Evolutionary conservation across 768 basidiomycete species (phyloP).

Genomic region (Mycena maculata): DNA sequence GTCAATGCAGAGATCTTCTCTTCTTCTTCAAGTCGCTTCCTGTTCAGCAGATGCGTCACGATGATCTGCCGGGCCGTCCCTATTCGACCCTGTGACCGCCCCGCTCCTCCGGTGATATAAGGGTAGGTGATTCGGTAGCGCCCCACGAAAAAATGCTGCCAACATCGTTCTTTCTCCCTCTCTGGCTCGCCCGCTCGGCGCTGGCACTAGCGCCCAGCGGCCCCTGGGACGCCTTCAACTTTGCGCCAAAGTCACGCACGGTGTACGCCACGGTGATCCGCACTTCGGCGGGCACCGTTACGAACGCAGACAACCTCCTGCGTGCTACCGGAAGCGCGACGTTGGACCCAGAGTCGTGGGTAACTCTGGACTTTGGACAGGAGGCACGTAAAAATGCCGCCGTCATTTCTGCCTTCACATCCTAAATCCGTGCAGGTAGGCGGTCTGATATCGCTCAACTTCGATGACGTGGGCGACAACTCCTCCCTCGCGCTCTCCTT

Average conservation of each 20-base stretch:
- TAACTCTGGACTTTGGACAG: conserved; percentile 66
- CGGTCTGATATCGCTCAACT: conserved; percentile 62
- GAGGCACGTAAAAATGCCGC: conserved; percentile 50
- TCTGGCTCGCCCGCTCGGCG: conserved; percentile 3
- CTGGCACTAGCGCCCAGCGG: conserved; percentile 54
- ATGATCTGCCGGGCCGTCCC: conserved; percentile 7
- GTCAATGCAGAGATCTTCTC: no score
- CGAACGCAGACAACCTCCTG: conserved; percentile 47
- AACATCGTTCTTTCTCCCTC: neutral
- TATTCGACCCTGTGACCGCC: conserved; percentile 21
- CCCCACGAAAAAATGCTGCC: conserved; percentile 13
- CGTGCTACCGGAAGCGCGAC: conserved; percentile 51
- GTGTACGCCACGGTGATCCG: conserved; percentile 58
- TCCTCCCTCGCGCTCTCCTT: conserved; percentile 63
- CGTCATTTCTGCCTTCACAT: neutral
- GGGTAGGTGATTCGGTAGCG: neutral
- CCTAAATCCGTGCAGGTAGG: conserved; percentile 54
- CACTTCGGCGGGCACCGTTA: conserved; percentile 49
- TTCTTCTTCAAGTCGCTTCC: no score
- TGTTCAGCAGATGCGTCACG: conserved; percentile 22
- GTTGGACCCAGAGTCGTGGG: conserved; percentile 55
- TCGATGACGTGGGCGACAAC: conserved; percentile 46
- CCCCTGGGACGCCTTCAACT: conserved; percentile 66
- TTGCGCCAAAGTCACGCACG: conserved; percentile 58
- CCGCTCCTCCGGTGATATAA: conserved; percentile 20